Percentiles rank a stretch among this genome's conserved stretches.
Evolutionary conservation across 306 rosid species (phyloP).

Genomic region (Hippophae rhamnoides): DNA sequence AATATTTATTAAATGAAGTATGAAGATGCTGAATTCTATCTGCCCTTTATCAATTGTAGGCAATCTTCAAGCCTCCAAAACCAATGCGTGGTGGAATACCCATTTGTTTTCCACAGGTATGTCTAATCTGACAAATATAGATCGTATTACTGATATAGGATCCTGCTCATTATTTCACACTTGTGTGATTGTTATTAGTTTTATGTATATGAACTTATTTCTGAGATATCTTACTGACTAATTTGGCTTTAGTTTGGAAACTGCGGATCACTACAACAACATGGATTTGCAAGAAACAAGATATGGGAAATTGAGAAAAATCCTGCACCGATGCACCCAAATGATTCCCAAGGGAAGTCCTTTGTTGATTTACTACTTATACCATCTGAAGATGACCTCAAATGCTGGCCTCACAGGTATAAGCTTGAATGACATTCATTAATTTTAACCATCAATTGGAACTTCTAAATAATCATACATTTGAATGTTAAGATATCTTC

Average conservation of each 20-base stretch:
- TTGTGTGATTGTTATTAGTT: conserved; percentile 2
- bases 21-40: too few relatives aligned
- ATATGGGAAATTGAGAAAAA: conserved; percentile 68
- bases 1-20: too few relatives aligned
- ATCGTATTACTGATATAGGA: too few relatives aligned
- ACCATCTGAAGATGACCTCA: conserved; percentile 74
- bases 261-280: conserved; percentile 71
- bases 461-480: too few relatives aligned
- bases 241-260: conserved; percentile 56
- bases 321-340: conserved; percentile 48
- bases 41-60: conserved; percentile 32
- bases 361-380: conserved; percentile 62
- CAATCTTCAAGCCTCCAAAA: conserved; percentile 61
- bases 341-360: conserved; percentile 48
- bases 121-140: too few relatives aligned
- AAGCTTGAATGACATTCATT: background rate
- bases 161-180: too few relatives aligned
- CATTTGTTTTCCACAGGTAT: conserved; percentile 87
- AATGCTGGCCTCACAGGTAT: conserved; percentile 69
- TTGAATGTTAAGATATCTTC: too few relatives aligned
- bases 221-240: conserved; percentile 6
- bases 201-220: conserved; percentile 5
- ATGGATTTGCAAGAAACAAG: conserved; percentile 89
- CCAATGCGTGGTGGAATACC: conserved; percentile 86
- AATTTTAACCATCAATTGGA: background rate